Evolutionary conservation across 2,329 filamentous ascomycete species (phyloP).

Genomic region (Sphaerulina musiva): DNA sequence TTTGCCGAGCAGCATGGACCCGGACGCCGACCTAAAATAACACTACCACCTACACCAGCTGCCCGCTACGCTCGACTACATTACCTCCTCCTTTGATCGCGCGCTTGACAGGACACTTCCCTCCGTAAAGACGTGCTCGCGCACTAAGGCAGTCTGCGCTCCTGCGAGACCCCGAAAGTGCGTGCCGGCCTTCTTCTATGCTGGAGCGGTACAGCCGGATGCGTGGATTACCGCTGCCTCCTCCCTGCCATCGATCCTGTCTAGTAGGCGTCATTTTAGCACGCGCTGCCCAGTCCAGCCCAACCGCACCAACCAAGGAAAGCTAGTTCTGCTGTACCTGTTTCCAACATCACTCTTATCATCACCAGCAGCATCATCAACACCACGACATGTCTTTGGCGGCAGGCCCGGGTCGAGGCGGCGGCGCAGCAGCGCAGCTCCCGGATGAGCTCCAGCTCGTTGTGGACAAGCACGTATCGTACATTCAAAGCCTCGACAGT

Average conservation of each 20-base stretch:
- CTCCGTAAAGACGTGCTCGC: neutral
- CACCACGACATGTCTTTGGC: conserved; percentile 50
- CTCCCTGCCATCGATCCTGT: neutral
- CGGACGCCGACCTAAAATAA: neutral
- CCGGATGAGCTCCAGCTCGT: conserved; percentile 48
- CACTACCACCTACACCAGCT: neutral
- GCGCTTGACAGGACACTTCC: no score
- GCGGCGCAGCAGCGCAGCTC: conserved; percentile 34
- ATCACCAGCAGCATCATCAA: neutral
- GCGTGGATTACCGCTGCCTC: conserved; percentile 4
- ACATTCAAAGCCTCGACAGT: conserved; percentile 87
- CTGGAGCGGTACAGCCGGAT: neutral
- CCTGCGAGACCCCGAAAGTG: neutral
- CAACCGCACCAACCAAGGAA: neutral
- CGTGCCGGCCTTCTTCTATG: neutral
- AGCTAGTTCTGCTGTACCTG: neutral
- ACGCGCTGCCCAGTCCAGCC: neutral
- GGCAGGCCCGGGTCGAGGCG: conserved; percentile 53
- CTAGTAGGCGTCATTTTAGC: neutral
- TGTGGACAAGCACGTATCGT: conserved; percentile 70
- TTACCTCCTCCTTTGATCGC: no score
- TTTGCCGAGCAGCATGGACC: neutral
- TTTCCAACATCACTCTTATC: neutral
- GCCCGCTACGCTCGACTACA: neutral
- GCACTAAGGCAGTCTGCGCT: neutral